Evolutionary conservation across 495 filamentous ascomycete species (phyloP).

Genomic region (Podospora conica): DNA sequence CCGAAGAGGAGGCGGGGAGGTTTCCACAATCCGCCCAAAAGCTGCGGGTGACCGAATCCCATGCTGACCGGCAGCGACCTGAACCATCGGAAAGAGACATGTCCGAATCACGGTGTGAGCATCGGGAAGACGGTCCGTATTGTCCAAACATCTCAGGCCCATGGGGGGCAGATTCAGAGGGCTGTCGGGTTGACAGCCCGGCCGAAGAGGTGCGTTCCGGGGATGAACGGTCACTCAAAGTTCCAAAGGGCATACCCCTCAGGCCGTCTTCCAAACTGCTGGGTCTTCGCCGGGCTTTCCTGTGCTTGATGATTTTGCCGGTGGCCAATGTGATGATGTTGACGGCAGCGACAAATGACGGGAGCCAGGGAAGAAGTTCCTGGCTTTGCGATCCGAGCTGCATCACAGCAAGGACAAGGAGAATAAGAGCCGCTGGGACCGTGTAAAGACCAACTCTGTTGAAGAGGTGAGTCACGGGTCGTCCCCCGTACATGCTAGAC

Average conservation of each 20-base stretch:
- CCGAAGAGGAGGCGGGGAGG: neutral
- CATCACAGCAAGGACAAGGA: slow-evolving; percentile 19
- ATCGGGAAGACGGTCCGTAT: slow-evolving; percentile 17
- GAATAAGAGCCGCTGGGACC: slow-evolving; percentile 12
- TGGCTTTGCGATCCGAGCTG: slow-evolving; percentile 7
- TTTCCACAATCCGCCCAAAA: slow-evolving; percentile 6
- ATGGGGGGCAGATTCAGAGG: slow-evolving; percentile 8
- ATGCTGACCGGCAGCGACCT: slow-evolving; percentile 8
- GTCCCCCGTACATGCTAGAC: neutral
- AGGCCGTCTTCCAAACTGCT: neutral
- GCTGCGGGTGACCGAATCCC: slow-evolving; percentile 16
- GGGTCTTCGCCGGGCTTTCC: neutral
- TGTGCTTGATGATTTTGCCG: slow-evolving; percentile 3
- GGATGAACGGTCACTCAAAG: slow-evolving; percentile 9
- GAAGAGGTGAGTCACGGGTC: neutral
- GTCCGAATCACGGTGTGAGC: slow-evolving; percentile 11
- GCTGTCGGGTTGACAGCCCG: neutral
- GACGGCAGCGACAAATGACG: slow-evolving; percentile 15
- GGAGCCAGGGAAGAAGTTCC: slow-evolving; percentile 25
- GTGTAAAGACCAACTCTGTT: slow-evolving; percentile 19
- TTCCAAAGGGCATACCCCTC: slow-evolving; percentile 12
- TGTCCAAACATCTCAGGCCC: slow-evolving; percentile 10
- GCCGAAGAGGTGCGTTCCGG: neutral
- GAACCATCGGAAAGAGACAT: slow-evolving; percentile 16
- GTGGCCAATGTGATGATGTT: slow-evolving; percentile 18